A percentile compares a stretch with the other conserved stretches of the same genome.
Conservation (phyloP, 2,329 filamentous ascomycete genomes). For the Diaporthe destruens region DNA sequence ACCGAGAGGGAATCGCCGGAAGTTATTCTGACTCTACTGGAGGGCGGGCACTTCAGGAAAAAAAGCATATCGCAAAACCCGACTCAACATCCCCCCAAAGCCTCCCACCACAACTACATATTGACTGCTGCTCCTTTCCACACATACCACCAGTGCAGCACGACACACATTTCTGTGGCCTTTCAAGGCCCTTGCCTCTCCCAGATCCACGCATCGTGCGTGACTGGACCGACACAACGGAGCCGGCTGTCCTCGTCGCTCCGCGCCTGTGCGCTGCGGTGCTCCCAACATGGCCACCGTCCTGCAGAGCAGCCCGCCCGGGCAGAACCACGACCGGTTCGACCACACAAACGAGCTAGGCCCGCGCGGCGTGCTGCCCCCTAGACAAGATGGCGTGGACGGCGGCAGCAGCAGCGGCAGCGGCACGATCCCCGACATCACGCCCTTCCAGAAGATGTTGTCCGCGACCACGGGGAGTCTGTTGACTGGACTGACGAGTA, state of each 20-base stretch:
- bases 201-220: slow-evolving; percentile 40
- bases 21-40: slow-evolving; percentile 23
- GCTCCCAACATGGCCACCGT: slow-evolving; percentile 36
- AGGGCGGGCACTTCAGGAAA: slow-evolving; percentile 1
- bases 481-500: slow-evolving; percentile 89
- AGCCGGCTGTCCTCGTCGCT: slow-evolving; percentile 24
- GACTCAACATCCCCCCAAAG: neutral
- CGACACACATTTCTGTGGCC: neutral
- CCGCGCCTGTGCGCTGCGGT: slow-evolving; percentile 8
- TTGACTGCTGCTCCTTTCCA: neutral
- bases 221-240: slow-evolving; percentile 36
- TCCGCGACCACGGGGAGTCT: slow-evolving; percentile 93
- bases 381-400: slow-evolving; percentile 51
- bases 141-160: neutral
- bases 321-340: slow-evolving; percentile 56
- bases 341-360: slow-evolving; percentile 48
- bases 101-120: neutral
- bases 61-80: slow-evolving; percentile 29
- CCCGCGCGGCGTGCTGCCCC: slow-evolving; percentile 50
- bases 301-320: slow-evolving; percentile 44
- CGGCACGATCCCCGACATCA: slow-evolving; percentile 68
- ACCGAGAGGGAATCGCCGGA: slow-evolving; percentile 31
- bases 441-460: slow-evolving; percentile 90
- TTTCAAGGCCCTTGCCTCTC: slow-evolving; percentile 11
- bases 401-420: slow-evolving; percentile 35